Evolutionary conservation across 1,284 basidiomycete genomes (phyloP).

Genomic region (Coniophora puteana): DNA sequence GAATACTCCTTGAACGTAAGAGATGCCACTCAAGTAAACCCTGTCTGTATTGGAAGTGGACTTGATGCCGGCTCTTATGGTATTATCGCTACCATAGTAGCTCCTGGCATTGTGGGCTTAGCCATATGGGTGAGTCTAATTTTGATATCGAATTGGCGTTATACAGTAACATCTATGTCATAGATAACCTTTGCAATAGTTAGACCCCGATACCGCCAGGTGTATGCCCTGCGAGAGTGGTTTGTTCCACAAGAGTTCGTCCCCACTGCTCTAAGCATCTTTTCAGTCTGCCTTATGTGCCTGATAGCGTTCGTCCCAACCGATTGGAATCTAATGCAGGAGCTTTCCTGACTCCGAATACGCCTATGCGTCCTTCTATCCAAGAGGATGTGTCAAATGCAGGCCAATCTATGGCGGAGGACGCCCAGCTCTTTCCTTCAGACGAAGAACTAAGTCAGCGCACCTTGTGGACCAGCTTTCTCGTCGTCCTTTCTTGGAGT

Average conservation of each 20-base stretch:
- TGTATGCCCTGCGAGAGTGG: constrained; percentile 72
- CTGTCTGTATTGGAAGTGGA: constrained; percentile 61
- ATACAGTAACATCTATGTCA: constrained; percentile 3
- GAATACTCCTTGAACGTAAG: constrained; percentile 20
- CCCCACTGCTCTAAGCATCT: not conserved
- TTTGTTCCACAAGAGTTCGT: constrained; percentile 68
- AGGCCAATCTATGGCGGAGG: constrained; percentile 42
- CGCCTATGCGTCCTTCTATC: constrained; percentile 61
- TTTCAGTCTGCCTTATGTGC: not conserved
- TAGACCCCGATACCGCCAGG: constrained; percentile 63
- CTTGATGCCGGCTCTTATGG: constrained; percentile 64
- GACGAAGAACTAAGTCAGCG: constrained; percentile 72
- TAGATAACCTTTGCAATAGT: constrained; percentile 65
- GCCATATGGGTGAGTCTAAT: constrained; percentile 57
- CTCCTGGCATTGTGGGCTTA: constrained; percentile 55
- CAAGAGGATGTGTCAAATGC: constrained; percentile 53
- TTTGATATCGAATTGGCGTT: constrained; percentile 3
- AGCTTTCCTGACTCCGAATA: constrained; percentile 65
- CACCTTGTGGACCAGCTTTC: constrained; percentile 58
- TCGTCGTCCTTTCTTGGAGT: constrained; percentile 62
- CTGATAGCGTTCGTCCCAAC: constrained; percentile 56
- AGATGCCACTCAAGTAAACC: constrained; percentile 21
- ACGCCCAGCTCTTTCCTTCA: constrained; percentile 60
- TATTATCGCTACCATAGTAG: constrained; percentile 51
- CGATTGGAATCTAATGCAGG: constrained; percentile 53